Evolutionary conservation across 495 filamentous ascomycete species (phyloP).

Genomic region (Penicillium robsamsonii): DNA sequence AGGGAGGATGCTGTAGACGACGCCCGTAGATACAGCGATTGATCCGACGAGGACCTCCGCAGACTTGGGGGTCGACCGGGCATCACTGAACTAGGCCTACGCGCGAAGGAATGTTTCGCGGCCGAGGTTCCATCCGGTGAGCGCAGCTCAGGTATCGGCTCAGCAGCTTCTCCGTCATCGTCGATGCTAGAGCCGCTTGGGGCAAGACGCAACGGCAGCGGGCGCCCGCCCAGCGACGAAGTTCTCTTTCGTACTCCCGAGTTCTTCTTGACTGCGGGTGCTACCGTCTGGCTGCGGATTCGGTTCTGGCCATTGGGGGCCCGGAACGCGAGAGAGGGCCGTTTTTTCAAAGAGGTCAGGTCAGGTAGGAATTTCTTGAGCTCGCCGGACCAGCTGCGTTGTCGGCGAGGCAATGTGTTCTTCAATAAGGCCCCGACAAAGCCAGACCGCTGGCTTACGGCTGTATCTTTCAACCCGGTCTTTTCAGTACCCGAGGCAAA

Average conservation of each 20-base stretch:
- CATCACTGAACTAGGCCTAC: constrained; percentile 27
- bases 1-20: constrained; percentile 77
- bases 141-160: constrained; percentile 29
- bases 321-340: constrained; percentile 49
- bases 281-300: constrained; percentile 32
- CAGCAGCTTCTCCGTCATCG: constrained; percentile 22
- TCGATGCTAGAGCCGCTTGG: constrained; percentile 6
- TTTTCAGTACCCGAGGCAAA: constrained; percentile 5
- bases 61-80: constrained; percentile 39
- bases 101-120: constrained; percentile 37
- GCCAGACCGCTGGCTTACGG: constrained; percentile 28
- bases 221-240: constrained; percentile 14
- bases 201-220: background rate
- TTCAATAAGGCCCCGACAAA: constrained; percentile 44
- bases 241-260: background rate
- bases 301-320: constrained; percentile 29
- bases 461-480: constrained; percentile 15
- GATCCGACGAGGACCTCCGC: constrained; percentile 68
- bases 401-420: constrained; percentile 36
- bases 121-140: constrained; percentile 30
- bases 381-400: constrained; percentile 44
- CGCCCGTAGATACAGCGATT: constrained; percentile 62
- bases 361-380: constrained; percentile 45
- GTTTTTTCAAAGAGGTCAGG: constrained; percentile 43
- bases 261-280: constrained; percentile 6